Percentiles rank a stretch among this genome's conserved stretches.
Evolutionary conservation across 1,284 basidiomycete species (phyloP).

Genomic region (Pseudozyma flocculosa): DNA sequence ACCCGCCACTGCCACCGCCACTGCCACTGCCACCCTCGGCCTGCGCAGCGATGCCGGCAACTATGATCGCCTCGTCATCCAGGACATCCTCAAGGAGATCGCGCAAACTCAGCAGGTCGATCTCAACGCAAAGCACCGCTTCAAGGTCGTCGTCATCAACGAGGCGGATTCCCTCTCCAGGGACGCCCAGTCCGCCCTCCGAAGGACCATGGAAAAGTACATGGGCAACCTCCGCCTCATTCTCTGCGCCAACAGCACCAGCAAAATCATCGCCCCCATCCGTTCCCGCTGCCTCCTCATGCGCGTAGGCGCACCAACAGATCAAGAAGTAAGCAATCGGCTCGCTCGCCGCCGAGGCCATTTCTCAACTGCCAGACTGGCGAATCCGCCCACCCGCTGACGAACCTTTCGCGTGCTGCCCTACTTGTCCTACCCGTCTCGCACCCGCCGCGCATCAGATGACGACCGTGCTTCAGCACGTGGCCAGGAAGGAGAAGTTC

Average conservation of each 20-base stretch:
- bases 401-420: too few relatives aligned
- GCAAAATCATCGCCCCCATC: slow-evolving; percentile 94
- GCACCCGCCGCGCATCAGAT: slow-evolving; percentile 67
- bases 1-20: too few relatives aligned
- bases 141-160: slow-evolving; percentile 99
- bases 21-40: too few relatives aligned
- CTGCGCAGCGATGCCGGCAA: slow-evolving; percentile 95
- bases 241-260: slow-evolving; percentile 95
- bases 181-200: slow-evolving; percentile 93
- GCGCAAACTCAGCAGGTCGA: slow-evolving; percentile 99
- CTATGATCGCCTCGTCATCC: slow-evolving; percentile 92
- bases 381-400: too few relatives aligned
- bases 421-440: neutral
- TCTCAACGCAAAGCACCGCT: slow-evolving; percentile 87
- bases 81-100: slow-evolving; percentile 96
- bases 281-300: slow-evolving; percentile 90
- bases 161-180: slow-evolving; percentile 92
- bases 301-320: slow-evolving; percentile 82
- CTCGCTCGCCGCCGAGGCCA: too few relatives aligned
- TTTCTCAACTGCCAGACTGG: too few relatives aligned
- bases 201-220: slow-evolving; percentile 97
- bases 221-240: slow-evolving; percentile 97
- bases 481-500: slow-evolving; percentile 80
- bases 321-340: slow-evolving; percentile 65
- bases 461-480: slow-evolving; percentile 71